These are phyloP conservation scores for Coemansia sp. DNA, from an alignment of 192 early-diverging fungal genomes.

Conservation along the genomic window DNA sequence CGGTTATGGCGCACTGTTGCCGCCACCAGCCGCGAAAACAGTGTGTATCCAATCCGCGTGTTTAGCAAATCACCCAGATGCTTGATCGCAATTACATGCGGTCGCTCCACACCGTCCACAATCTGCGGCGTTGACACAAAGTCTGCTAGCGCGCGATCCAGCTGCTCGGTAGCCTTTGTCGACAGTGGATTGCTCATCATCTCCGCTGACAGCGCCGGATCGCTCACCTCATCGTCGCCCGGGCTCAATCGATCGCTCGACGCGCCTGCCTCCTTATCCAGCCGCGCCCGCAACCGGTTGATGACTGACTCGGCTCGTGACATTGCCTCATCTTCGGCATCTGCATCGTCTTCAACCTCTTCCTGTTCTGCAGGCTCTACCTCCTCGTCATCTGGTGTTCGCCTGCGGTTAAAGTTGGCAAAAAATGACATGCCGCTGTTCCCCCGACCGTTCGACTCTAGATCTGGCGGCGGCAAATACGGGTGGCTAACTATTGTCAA, in stretches of 20 bases:
- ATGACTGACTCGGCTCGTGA: conserved; percentile 12
- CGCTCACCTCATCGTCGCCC: conserved; percentile 23
- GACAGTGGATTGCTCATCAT: conserved; percentile 54
- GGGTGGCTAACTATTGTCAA: conserved; percentile 53
- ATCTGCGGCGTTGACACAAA: conserved; percentile 20
- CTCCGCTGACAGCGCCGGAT: conserved; percentile 44
- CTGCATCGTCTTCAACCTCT: conserved; percentile 10
- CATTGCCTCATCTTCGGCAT: conserved; percentile 16
- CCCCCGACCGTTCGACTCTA: conserved; percentile 12
- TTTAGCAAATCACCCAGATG: conserved; percentile 52
- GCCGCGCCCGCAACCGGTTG: conserved; percentile 16
- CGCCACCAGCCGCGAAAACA: conserved; percentile 36
- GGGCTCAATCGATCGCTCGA: conserved; percentile 19
- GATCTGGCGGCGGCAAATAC: conserved; percentile 48
- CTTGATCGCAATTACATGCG: conserved; percentile 42
- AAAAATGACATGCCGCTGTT: conserved; percentile 47
- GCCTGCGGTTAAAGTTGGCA: conserved; percentile 36
- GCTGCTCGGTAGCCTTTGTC: conserved; percentile 27
- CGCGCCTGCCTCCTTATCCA: conserved; percentile 16
- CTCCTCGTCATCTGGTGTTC: conserved; percentile 17
- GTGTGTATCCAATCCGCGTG: conserved; percentile 51
- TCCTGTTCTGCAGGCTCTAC: conserved; percentile 22
- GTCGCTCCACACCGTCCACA: conserved; percentile 15
- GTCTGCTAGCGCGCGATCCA: conserved; percentile 29
- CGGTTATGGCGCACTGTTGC: conserved; percentile 24